Base-by-base conservation (phyloP, 2,329 filamentous ascomycete genomes). In the Chaetomium strumarium region DNA sequence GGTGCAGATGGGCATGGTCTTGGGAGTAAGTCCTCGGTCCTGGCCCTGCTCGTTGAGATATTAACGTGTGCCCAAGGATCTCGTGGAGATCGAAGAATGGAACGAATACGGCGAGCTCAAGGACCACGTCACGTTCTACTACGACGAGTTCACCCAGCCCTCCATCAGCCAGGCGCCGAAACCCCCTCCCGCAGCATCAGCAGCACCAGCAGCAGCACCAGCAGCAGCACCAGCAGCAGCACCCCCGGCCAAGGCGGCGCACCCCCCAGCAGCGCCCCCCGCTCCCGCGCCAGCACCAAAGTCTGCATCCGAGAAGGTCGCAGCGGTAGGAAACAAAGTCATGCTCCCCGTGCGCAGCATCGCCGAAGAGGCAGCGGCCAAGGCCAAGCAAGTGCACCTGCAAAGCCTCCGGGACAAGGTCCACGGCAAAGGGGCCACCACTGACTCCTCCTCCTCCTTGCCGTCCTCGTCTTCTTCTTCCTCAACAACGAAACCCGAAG, bases 51-150 rank as follows among this genome's bases (percentile, higher is more conserved):
- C 12, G 14, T 16, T 37, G 14, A 8, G 2, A 8, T 14, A n/a
- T 37, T 16, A 14, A 14, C n/a, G 8, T n/a, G 3, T 16, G 3
- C n/a, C 34, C 34, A 59, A 96, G 91, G 93, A 96, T 68, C 79
- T 96, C 46, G 86, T 92, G 58, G 86, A 97, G 70, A 83, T 97
- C 58, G 93, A 99, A 72, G 93, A 99, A 68, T 97, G 92, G 93
- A 99, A 99, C 74, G 93, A 99, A 69, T 96, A 95, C 70, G 90
- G 90, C 70, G 92, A 97, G 72, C 80, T 99, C 56, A 90, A 90
- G 69, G 83, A 92, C 70, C 86, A 92, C 63, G 83, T 97, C 62
- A 83, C 77, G 55, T 80, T 86, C 61, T 81, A 79, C 70, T 79
- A 79, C 67, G 80, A 84, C 71, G 80, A 83, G 60, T 74, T 73